These are phyloP conservation scores for Diaporthe vexans DNA, from an alignment of 2,329 filamentous ascomycete species.

Conservation along the genomic window DNA sequence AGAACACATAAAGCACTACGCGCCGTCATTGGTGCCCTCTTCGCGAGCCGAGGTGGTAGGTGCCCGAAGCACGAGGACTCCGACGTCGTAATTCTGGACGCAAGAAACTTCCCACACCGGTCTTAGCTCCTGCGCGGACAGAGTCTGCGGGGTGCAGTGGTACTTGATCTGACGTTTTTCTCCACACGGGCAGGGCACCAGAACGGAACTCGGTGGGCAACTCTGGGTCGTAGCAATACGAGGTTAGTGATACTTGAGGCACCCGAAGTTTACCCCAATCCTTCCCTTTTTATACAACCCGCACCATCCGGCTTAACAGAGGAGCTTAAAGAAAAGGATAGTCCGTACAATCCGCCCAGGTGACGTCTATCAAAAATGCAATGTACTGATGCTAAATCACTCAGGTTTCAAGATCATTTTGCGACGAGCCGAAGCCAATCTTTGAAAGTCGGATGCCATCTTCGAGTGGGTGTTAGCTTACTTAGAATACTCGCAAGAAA, in stretches of 20 bases:
- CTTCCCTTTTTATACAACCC: too few species aligned
- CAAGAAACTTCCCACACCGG: background rate
- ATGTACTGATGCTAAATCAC: background rate
- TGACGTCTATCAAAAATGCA: background rate
- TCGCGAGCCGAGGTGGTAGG: conserved; percentile 2
- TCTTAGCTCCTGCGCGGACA: background rate
- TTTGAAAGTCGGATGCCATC: background rate
- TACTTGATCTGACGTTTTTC: background rate
- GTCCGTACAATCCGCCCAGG: background rate
- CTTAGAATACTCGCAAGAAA: background rate
- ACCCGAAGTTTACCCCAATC: conserved; percentile 2
- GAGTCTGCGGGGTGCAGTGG: background rate
- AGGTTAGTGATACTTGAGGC: background rate
- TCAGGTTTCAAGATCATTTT: background rate
- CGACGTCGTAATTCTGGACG: background rate
- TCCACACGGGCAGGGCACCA: background rate
- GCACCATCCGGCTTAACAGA: too few species aligned
- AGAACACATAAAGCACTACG: background rate
- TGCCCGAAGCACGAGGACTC: background rate
- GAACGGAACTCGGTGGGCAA: background rate
- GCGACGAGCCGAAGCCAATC: background rate
- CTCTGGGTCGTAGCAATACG: background rate
- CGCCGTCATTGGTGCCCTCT: conserved; percentile 3
- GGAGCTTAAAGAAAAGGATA: too few species aligned
- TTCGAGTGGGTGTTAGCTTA: background rate